Evolutionary conservation across 768 basidiomycete species (phyloP).

Genomic region (Pholiota microspora): DNA sequence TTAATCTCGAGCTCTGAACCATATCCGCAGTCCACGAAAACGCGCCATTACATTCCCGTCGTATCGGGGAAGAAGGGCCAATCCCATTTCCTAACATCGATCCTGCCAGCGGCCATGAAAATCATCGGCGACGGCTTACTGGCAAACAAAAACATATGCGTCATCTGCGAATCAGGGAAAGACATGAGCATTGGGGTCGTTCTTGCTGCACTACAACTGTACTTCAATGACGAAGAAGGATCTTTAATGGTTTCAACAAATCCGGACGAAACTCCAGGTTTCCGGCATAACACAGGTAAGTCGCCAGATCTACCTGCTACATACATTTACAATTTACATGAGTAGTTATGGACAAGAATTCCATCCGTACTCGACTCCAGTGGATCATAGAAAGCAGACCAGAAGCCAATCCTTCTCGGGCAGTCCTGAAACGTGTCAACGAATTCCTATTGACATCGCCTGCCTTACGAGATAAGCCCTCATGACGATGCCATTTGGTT

Average conservation of each 20-base stretch:
- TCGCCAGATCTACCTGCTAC: background rate
- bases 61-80: slow-evolving; percentile 53
- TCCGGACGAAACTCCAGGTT: background rate
- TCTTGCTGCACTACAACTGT: slow-evolving; percentile 52
- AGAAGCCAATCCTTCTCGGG: slow-evolving; percentile 78
- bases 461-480: background rate
- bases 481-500: background rate
- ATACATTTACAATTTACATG: background rate
- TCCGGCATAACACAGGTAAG: background rate
- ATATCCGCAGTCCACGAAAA: background rate
- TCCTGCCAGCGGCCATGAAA: slow-evolving; percentile 44
- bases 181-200: slow-evolving; percentile 66
- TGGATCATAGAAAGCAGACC: slow-evolving; percentile 82
- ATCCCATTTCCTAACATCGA: slow-evolving; percentile 34
- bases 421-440: slow-evolving; percentile 54
- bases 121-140: slow-evolving; percentile 44
- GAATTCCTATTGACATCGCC: slow-evolving; percentile 27
- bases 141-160: slow-evolving; percentile 36
- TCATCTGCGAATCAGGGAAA: slow-evolving; percentile 56
- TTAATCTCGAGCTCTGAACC: slow-evolving; percentile 9
- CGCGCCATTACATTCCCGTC: slow-evolving; percentile 9
- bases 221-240: slow-evolving; percentile 60
- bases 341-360: slow-evolving; percentile 45
- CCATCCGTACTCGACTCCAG: slow-evolving; percentile 73
- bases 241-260: slow-evolving; percentile 15